Percentiles rank a stretch among this genome's conserved stretches.
Conservation (phyloP, 2,329 filamentous ascomycete genomes). For the Cytospora mali region DNA sequence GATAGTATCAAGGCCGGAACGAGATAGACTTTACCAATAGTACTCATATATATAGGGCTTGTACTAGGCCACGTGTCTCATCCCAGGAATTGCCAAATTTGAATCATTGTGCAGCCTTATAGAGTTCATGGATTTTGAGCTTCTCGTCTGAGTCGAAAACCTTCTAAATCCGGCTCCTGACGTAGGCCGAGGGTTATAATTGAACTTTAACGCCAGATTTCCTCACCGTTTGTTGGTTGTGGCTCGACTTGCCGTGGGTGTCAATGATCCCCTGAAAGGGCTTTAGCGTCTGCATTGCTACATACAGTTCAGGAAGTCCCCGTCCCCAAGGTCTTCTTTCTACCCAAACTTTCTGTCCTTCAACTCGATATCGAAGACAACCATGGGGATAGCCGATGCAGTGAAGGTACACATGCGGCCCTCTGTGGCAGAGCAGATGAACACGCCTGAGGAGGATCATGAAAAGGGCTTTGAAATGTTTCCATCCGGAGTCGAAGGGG, state of each 20-base stretch:
- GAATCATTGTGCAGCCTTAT: background rate
- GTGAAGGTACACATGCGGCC: slow-evolving; percentile 11
- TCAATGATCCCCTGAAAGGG: too few species aligned
- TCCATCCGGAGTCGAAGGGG: too few species aligned
- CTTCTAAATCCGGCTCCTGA: background rate
- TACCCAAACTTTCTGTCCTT: background rate
- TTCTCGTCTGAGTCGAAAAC: background rate
- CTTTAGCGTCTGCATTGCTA: too few species aligned
- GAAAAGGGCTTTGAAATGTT: background rate
- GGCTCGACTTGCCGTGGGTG: background rate
- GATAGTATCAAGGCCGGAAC: too few species aligned
- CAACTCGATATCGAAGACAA: background rate
- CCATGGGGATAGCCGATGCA: slow-evolving; percentile 3
- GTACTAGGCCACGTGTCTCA: too few species aligned
- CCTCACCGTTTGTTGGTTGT: background rate
- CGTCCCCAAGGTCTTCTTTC: background rate
- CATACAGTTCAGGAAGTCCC: too few species aligned
- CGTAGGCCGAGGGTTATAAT: background rate
- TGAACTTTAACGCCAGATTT: background rate
- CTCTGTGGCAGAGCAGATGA: background rate
- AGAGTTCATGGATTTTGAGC: background rate
- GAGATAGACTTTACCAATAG: too few species aligned
- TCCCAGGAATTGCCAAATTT: too few species aligned
- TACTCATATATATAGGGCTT: background rate
- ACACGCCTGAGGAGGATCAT: background rate